Evolutionary conservation across 441 rosid species (phyloP).

Genomic region (Erodium moschatum): DNA sequence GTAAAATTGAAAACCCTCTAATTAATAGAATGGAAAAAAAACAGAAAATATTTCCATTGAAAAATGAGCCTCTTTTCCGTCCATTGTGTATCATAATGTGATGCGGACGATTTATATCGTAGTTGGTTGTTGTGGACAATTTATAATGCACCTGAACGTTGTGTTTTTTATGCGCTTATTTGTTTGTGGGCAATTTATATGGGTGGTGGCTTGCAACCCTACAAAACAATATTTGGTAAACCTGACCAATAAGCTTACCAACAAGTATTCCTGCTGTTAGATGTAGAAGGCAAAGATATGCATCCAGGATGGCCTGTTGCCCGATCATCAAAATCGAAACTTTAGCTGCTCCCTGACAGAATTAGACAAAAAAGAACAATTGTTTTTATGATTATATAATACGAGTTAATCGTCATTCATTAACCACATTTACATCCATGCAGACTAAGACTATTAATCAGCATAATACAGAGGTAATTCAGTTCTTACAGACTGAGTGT

Average conservation of each 20-base stretch:
- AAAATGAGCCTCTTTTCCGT: no score
- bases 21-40: slow-evolving; percentile 18
- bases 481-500: slow-evolving; percentile 81
- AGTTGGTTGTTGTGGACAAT: no score
- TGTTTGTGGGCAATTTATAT: no score
- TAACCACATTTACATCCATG: background rate
- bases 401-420: slow-evolving; percentile 4
- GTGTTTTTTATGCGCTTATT: no score
- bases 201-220: no score
- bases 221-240: background rate
- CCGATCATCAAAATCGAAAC: slow-evolving; percentile 92
- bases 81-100: no score
- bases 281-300: slow-evolving; percentile 93
- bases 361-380: slow-evolving; percentile 19
- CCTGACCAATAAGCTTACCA: slow-evolving; percentile 47
- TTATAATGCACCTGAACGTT: no score
- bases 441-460: background rate
- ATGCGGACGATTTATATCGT: no score
- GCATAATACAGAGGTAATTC: background rate
- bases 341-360: slow-evolving; percentile 88
- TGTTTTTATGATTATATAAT: slow-evolving; percentile 7
- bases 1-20: slow-evolving; percentile 23
- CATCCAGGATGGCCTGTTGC: slow-evolving; percentile 97
- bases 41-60: no score
- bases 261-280: slow-evolving; percentile 92